phyloP scores from a whole-genome alignment of 2,329 filamentous ascomycete species.

The Botryotinia calthae region DNA sequence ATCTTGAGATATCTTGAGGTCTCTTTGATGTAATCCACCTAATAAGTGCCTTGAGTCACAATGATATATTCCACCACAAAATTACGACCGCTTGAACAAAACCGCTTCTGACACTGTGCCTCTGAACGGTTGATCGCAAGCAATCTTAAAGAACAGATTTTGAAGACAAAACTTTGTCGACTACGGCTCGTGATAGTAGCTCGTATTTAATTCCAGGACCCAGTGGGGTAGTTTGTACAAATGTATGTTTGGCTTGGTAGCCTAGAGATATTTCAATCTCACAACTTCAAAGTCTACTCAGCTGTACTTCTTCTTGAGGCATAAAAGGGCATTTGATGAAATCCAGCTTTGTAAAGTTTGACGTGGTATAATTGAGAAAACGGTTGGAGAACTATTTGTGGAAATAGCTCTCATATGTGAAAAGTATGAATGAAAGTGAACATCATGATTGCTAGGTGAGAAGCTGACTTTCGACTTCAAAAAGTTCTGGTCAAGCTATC shows the following conservation, averaged over 20 bases:
- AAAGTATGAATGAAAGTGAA: slow-evolving; percentile 13
- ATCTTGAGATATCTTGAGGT: slow-evolving; percentile 20
- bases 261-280: slow-evolving; percentile 13
- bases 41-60: background rate
- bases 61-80: slow-evolving; percentile 8
- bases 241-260: slow-evolving; percentile 13
- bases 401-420: background rate
- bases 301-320: slow-evolving; percentile 4
- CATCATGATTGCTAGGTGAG: background rate
- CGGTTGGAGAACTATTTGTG: background rate
- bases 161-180: slow-evolving; percentile 5
- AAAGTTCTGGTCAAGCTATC: background rate
- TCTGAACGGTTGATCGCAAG: background rate
- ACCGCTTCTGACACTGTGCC: background rate
- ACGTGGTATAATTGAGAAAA: background rate
- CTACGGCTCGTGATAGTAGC: background rate
- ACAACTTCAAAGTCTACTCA: slow-evolving; percentile 1
- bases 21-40: slow-evolving; percentile 2
- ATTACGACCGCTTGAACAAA: background rate
- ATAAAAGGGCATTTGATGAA: background rate
- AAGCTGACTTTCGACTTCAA: background rate
- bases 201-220: background rate
- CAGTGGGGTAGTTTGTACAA: slow-evolving; percentile 7
- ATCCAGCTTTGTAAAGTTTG: background rate
- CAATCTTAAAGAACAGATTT: background rate